These are phyloP conservation scores for Ammopiptanthus mongolicus DNA, from an alignment of 306 rosid species.

Conservation along the genomic window DNA sequence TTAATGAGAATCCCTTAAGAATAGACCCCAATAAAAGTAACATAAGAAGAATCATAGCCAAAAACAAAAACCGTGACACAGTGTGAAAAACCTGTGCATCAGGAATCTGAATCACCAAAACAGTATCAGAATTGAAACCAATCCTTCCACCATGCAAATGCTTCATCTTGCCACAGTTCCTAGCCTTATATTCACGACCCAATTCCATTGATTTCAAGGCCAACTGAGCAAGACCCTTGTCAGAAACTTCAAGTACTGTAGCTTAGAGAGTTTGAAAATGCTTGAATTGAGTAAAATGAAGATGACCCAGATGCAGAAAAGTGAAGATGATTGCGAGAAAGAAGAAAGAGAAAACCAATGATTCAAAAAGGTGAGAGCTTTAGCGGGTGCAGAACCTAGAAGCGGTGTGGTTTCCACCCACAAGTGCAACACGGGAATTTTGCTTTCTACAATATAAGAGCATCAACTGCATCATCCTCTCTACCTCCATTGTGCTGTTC, in stretches of 20 bases:
- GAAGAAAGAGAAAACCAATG: background rate
- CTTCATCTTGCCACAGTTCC: conserved; percentile 22
- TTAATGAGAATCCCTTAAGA: conserved; percentile 20
- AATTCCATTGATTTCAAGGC: conserved; percentile 16
- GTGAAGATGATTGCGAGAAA: background rate
- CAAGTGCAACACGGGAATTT: conserved; percentile 46
- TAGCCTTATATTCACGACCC: conserved; percentile 6
- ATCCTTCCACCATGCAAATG: conserved; percentile 20
- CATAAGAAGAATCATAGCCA: conserved; percentile 44
- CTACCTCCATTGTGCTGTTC: conserved; percentile 41
- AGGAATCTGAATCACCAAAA: conserved; percentile 48
- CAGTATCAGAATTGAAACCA: conserved; percentile 27
- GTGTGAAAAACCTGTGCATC: conserved; percentile 37
- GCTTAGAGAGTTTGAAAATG: background rate
- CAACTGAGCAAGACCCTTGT: background rate
- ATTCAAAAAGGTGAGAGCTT: background rate
- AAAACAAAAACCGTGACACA: conserved; percentile 46
- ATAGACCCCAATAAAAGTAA: conserved; percentile 38
- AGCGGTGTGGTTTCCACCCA: conserved; percentile 83
- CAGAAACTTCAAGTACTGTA: background rate
- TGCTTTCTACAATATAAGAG: conserved; percentile 42
- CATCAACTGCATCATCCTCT: conserved; percentile 47
- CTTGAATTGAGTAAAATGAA: background rate
- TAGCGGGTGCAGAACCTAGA: conserved; percentile 71
- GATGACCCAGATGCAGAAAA: conserved; percentile 28